phyloP scores from a whole-genome alignment of 352 stramenopile species.

The Halophytophthora batemanensis region DNA sequence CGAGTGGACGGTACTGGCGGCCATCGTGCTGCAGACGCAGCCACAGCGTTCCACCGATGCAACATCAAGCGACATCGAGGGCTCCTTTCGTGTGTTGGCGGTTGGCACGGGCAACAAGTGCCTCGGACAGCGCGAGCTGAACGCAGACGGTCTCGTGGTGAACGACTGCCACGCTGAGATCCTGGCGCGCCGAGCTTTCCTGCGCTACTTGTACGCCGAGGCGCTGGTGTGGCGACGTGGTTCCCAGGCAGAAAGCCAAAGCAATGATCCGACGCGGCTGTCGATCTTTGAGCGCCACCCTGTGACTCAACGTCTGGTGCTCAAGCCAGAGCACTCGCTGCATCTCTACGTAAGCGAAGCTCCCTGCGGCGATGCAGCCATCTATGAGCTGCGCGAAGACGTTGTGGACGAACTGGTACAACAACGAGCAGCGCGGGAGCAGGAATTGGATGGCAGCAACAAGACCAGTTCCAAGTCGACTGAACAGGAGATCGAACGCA shows the following conservation, averaged over 20 bases:
- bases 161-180: slow-evolving; percentile 94
- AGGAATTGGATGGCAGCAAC: background rate
- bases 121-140: slow-evolving; percentile 61
- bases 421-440: slow-evolving; percentile 28
- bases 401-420: slow-evolving; percentile 64
- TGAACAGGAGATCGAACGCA: slow-evolving; percentile 22
- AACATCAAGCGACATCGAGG: slow-evolving; percentile 2
- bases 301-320: slow-evolving; percentile 31
- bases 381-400: slow-evolving; percentile 83
- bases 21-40: slow-evolving; percentile 37
- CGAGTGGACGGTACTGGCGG: slow-evolving; percentile 69
- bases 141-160: slow-evolving; percentile 73
- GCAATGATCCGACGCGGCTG: slow-evolving; percentile 6
- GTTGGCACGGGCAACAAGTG: slow-evolving; percentile 77
- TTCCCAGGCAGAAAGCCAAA: slow-evolving; percentile 9
- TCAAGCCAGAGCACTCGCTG: slow-evolving; percentile 65
- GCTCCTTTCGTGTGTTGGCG: slow-evolving; percentile 45
- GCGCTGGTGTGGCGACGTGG: slow-evolving; percentile 30
- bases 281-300: slow-evolving; percentile 50
- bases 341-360: slow-evolving; percentile 92
- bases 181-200: slow-evolving; percentile 78
- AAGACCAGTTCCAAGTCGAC: slow-evolving; percentile 4
- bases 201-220: slow-evolving; percentile 86
- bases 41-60: background rate
- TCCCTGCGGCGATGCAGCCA: slow-evolving; percentile 92